Percentiles rank a stretch among this genome's conserved stretches.
phyloP scores from a whole-genome alignment of 2,329 filamentous ascomycete species.

The Biscogniauxia mediterranea region DNA sequence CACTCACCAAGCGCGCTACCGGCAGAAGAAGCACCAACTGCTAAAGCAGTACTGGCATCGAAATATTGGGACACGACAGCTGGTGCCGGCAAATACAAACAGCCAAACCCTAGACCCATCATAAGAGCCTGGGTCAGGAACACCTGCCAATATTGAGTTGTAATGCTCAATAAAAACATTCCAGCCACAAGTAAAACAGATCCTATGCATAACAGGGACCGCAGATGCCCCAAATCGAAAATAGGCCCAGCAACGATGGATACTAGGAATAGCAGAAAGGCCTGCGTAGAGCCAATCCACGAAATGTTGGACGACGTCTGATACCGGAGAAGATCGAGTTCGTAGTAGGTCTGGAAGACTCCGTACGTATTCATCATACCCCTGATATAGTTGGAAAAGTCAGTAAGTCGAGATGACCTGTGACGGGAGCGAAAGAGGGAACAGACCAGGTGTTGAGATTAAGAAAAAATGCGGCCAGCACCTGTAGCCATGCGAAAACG shows the following conservation, averaged over 20 bases:
- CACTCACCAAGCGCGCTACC: slow-evolving; percentile 19
- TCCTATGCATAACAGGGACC: slow-evolving; percentile 12
- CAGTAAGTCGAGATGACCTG: too few relatives aligned
- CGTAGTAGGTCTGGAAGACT: slow-evolving; percentile 25
- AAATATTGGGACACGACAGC: slow-evolving; percentile 21
- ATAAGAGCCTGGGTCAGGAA: slow-evolving; percentile 16
- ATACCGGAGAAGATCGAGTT: slow-evolving; percentile 6
- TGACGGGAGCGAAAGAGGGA: background rate
- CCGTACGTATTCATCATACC: slow-evolving; percentile 24
- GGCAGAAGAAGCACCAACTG: slow-evolving; percentile 16
- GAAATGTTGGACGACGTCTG: slow-evolving; percentile 18
- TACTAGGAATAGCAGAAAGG: slow-evolving; percentile 19
- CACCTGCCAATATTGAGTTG: slow-evolving; percentile 16
- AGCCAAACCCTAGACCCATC: slow-evolving; percentile 19
- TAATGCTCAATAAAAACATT: slow-evolving; percentile 13
- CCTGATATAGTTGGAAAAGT: slow-evolving; percentile 1
- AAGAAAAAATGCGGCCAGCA: slow-evolving; percentile 19
- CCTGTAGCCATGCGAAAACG: slow-evolving; percentile 19
- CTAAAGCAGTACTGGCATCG: slow-evolving; percentile 12
- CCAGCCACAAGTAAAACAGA: slow-evolving; percentile 13
- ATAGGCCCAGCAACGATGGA: slow-evolving; percentile 18
- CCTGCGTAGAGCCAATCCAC: slow-evolving; percentile 24
- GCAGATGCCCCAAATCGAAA: slow-evolving; percentile 22
- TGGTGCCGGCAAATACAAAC: slow-evolving; percentile 18
- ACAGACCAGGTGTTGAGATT: slow-evolving; percentile 22